Conservation (phyloP, 2,329 filamentous ascomycete species). For the Aspergillus ruber region DNA sequence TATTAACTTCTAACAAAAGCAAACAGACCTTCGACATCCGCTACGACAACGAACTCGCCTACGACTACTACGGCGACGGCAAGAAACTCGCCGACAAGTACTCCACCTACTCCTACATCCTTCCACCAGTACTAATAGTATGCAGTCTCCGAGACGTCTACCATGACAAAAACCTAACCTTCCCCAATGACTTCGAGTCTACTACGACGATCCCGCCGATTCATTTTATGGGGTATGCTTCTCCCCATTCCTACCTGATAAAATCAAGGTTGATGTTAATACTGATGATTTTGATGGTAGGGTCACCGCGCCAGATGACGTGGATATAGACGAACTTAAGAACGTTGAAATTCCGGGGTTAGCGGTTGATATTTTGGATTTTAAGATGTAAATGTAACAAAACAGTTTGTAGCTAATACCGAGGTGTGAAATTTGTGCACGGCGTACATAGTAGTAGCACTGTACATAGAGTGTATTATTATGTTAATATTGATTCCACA, state of each 20-base stretch:
- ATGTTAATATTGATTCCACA: no score
- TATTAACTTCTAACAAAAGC: neutral
- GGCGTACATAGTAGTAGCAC: no score
- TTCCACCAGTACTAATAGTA: no score
- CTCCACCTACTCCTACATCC: no score
- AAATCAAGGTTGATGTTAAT: neutral
- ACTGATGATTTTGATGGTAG: neutral
- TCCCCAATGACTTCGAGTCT: slow-evolving; percentile 14
- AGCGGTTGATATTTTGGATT: no score
- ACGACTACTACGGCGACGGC: slow-evolving; percentile 14
- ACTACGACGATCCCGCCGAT: slow-evolving; percentile 13
- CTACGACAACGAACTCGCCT: slow-evolving; percentile 13
- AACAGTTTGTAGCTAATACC: no score
- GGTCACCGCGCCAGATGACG: neutral
- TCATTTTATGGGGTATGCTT: slow-evolving; percentile 13
- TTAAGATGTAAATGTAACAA: no score
- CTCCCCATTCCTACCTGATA: no score
- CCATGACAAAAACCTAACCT: slow-evolving; percentile 7
- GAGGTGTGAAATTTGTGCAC: no score
- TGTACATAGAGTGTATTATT: no score
- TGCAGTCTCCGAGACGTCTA: slow-evolving; percentile 8
- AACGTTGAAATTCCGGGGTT: no score
- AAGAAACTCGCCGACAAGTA: slow-evolving; percentile 8
- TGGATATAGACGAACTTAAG: no score
- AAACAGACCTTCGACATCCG: slow-evolving; percentile 13